Percentiles rank a stretch among this genome's conserved stretches.
Conservation (phyloP, 202 grass and related monocot genomes). For the Thinopyrum obtusiflorum region DNA sequence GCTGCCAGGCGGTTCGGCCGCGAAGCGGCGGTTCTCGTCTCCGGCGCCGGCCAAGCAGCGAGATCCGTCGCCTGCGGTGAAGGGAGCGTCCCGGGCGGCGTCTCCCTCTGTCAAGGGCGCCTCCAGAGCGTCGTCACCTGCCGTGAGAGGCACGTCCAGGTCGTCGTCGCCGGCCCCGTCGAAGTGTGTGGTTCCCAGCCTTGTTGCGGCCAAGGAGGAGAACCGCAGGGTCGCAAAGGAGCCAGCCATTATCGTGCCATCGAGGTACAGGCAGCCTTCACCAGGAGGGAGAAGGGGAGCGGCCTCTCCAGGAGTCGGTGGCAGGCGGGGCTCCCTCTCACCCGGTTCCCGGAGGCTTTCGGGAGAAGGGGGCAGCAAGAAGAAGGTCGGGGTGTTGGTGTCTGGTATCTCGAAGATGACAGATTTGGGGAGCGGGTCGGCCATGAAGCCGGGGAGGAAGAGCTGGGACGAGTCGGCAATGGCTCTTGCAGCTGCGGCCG, state of each 20-base stretch:
- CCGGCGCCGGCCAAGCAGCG: slow-evolving; percentile 58
- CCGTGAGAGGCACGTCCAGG: slow-evolving; percentile 26
- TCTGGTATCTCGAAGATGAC: slow-evolving; percentile 76
- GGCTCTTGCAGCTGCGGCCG: neutral
- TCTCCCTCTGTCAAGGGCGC: slow-evolving; percentile 12
- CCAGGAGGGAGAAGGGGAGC: slow-evolving; percentile 46
- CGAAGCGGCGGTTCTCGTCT: slow-evolving; percentile 46
- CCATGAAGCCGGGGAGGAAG: slow-evolving; percentile 56
- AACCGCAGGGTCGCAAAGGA: slow-evolving; percentile 55
- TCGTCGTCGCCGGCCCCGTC: slow-evolving; percentile 66
- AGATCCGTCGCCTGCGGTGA: slow-evolving; percentile 29
- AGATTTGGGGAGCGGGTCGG: slow-evolving; percentile 50
- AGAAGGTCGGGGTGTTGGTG: slow-evolving; percentile 62
- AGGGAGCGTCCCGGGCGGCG: neutral
- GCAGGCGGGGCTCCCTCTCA: slow-evolving; percentile 58
- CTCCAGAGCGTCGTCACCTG: slow-evolving; percentile 38
- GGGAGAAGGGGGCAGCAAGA: slow-evolving; percentile 55
- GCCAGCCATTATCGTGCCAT: slow-evolving; percentile 74
- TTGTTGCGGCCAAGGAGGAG: slow-evolving; percentile 76
- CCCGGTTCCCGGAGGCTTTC: slow-evolving; percentile 49
- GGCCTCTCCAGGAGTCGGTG: slow-evolving; percentile 39
- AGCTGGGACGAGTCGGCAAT: slow-evolving; percentile 75
- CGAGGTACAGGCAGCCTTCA: slow-evolving; percentile 75
- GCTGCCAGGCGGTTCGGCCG: neutral
- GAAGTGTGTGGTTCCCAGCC: slow-evolving; percentile 74